Base-by-base conservation (phyloP, 306 rosid species). In the Cucurbita pepo region DNA sequence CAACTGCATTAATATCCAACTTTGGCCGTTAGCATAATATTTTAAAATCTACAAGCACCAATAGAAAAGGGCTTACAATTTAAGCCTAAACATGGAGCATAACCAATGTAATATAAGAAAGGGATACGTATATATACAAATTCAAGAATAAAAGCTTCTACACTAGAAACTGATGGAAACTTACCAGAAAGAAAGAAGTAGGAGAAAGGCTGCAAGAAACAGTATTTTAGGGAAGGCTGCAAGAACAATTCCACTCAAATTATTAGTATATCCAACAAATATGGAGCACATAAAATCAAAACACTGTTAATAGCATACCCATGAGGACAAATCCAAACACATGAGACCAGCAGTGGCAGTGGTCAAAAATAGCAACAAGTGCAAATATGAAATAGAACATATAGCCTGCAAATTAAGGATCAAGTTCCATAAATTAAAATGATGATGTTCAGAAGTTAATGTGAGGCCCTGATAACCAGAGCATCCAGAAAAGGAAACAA, bases 141-240 rank as follows among this genome's bases (percentile, higher is more conserved):
- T 6, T 55, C n/a, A 44, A 76, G 44, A 38, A 36, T 51, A 55
- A n/a, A 40, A 30, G 61, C 45, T 48, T 67, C 60, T 16, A 43
- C 19, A 16, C 18, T 44, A 21, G 3, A 48, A 66, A 43, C 73
- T 34, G 21, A 38, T 18, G 34, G 41, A 50, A 74, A 76, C 89
- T 75, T 85, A 88, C 95, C 91, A 89, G 84, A 86, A 89, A 38
- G 91, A 89, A 74, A 89, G 81, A 72, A 89, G 78, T 21, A 86
- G 87, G 74, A 89, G 83, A 83, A 83, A 89, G 30, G 85, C 89
- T 12, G 95, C 83, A 47, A 89, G 86, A 65, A 89, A 85, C 75
- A 83, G 52, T 78, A 89, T 77, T 83, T 83, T 86, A 21, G 95
- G 91, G 79, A 72, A 83, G 61, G 87, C 91, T 89, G 91, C 84